Evolutionary conservation across 305 asterid species (phyloP).

Genomic region (Plantago rigida): DNA sequence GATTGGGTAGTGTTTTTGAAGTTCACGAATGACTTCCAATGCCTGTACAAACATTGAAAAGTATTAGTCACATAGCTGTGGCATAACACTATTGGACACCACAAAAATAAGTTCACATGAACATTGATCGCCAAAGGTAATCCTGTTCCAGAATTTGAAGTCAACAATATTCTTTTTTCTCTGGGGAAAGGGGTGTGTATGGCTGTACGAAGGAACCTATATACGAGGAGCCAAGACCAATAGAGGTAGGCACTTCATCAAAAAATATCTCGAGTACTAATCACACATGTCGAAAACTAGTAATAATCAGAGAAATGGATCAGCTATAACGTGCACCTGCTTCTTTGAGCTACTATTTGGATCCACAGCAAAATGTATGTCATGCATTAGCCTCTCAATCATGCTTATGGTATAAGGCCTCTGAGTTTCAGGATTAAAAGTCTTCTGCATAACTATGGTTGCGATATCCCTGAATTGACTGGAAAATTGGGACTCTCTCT

Average conservation of each 20-base stretch:
- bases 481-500: conserved; percentile 72
- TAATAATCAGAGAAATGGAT: neutral
- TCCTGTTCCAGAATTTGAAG: no score
- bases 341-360: conserved; percentile 80
- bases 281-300: neutral
- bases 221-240: no score
- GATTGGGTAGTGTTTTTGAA: conserved; percentile 72
- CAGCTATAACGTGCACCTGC: conserved; percentile 42
- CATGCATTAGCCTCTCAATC: conserved; percentile 93
- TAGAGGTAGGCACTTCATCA: no score
- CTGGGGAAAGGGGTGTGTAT: no score
- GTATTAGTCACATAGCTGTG: conserved; percentile 8
- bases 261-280: neutral
- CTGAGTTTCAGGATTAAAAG: conserved; percentile 72
- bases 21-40: conserved; percentile 73
- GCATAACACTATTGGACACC: no score
- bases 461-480: conserved; percentile 86
- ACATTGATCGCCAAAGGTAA: no score
- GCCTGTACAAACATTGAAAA: conserved; percentile 40
- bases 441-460: conserved; percentile 79
- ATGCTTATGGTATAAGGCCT: conserved; percentile 82
- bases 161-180: no score
- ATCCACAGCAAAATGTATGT: conserved; percentile 75
- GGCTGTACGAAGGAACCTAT: no score
- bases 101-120: no score